phyloP scores from a whole-genome alignment of 257 asterid genomes.

The Primulina huaijiensis region DNA sequence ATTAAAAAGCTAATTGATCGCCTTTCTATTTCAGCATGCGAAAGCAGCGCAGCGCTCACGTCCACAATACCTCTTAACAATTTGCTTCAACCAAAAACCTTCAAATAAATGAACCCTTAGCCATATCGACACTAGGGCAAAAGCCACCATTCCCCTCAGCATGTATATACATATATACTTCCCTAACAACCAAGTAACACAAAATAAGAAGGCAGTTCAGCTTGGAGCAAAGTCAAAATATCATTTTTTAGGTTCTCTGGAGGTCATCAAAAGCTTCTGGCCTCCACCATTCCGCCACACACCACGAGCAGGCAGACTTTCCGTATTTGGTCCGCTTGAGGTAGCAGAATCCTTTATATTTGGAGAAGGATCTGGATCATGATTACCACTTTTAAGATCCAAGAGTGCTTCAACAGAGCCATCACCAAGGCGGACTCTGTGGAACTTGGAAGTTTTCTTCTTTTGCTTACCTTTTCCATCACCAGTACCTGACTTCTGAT shows the following conservation, averaged over 20 bases:
- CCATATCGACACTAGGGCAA: background rate
- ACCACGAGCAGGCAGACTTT: slow-evolving; percentile 60
- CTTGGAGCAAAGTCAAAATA: slow-evolving; percentile 11
- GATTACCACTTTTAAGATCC: slow-evolving; percentile 43
- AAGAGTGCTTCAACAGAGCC: slow-evolving; percentile 56
- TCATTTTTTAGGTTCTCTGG: slow-evolving; percentile 44
- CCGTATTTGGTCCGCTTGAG: slow-evolving; percentile 32
- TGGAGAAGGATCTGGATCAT: slow-evolving; percentile 54
- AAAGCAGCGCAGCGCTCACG: background rate
- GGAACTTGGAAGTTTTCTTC: slow-evolving; percentile 85
- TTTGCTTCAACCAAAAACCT: slow-evolving; percentile 2
- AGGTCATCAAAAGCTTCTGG: slow-evolving; percentile 55
- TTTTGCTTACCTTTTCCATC: slow-evolving; percentile 62
- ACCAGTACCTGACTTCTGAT: slow-evolving; percentile 38
- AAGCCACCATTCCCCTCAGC: slow-evolving; percentile 15
- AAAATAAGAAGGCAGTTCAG: slow-evolving; percentile 18
- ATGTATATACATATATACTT: slow-evolving; percentile 17
- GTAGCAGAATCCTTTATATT: slow-evolving; percentile 29
- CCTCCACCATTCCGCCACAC: slow-evolving; percentile 94
- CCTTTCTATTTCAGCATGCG: background rate
- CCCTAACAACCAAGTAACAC: slow-evolving; percentile 17
- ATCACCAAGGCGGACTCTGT: slow-evolving; percentile 78
- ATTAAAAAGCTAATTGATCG: background rate
- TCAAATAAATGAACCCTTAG: background rate
- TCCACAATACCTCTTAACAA: background rate